Percentiles rank a stretch among this genome's conserved stretches.
Evolutionary conservation across 768 basidiomycete genomes (phyloP).

Genomic region (Arthromyces matolae): DNA sequence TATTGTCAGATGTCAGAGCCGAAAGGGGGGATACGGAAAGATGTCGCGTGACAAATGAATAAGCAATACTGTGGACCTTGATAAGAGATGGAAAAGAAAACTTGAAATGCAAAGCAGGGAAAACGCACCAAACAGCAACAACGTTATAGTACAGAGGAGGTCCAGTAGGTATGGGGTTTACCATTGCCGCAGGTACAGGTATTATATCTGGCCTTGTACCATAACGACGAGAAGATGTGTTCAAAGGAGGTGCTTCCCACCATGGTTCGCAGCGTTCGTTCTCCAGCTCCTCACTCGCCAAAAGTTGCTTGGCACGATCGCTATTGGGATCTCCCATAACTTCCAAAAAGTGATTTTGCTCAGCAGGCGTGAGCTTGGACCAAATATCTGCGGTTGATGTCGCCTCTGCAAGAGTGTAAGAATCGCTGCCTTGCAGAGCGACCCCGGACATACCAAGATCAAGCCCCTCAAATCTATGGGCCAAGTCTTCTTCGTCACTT

Average conservation of each 20-base stretch:
- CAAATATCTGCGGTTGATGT: conserved; percentile 57
- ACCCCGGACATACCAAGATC: conserved; percentile 68
- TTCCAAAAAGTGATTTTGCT: conserved; percentile 57
- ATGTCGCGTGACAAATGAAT: conserved; percentile 62
- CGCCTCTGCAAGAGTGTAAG: conserved; percentile 38
- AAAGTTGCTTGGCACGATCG: conserved; percentile 53
- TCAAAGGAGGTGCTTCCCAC: conserved; percentile 53
- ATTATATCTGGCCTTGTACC: conserved; percentile 43
- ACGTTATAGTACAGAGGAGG: conserved; percentile 65
- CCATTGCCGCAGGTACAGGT: conserved; percentile 40
- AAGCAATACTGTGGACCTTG: conserved; percentile 50
- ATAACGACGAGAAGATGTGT: conserved; percentile 17
- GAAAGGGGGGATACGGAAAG: conserved; percentile 58
- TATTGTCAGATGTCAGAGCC: conserved; percentile 31
- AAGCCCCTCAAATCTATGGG: conserved; percentile 47
- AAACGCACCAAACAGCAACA: conserved; percentile 59
- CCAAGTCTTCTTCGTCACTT: conserved; percentile 40
- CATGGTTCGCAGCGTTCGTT: conserved; percentile 56
- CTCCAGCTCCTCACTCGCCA: conserved; percentile 54
- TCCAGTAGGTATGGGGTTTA: conserved; percentile 33
- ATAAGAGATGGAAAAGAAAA: conserved; percentile 2
- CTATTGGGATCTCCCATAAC: conserved; percentile 60
- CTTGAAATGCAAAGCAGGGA: background rate
- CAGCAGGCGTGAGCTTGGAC: conserved; percentile 54
- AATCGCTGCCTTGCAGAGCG: background rate